Base-by-base conservation (phyloP, 179 eudicot species). In the Amaranthus tricolor region DNA sequence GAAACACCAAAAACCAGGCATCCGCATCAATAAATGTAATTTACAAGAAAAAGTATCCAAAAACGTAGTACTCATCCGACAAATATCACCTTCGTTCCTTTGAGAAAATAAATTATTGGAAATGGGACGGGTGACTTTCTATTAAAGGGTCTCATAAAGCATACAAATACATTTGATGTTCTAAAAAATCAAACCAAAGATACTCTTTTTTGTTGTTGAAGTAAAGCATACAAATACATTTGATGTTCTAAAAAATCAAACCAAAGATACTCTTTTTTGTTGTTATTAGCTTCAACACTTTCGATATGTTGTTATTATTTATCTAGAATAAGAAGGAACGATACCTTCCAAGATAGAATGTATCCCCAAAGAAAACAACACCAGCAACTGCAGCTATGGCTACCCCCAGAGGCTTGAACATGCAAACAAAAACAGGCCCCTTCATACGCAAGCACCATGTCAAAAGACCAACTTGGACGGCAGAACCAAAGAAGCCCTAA, bases 311-410 rank as follows among this genome's bases (percentile, higher is more conserved):
- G 40, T 31, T 31, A 31, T 31, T 31, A 1, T 2, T 31, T 31
- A 31, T 31, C 66, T 17, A 10, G 19, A 4, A 58, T 50, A 71
- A 6, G 57, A 67, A 51, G 45, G 53, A 74, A 68, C 12, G 68
- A 20, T 80, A 89, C 93, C 93, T 86, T 83, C 96, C 96, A 52
- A 88, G 88, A 82, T 78, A 68, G 52, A 92, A 68, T 24, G 81
- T 79, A 63, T 90, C 96, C 21, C 77, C 72, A 51, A 68, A 83
- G 72, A 80, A 80, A 16, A 80, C 45, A 69, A 82, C 84, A 61
- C 81, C 86, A 20, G 77, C 71, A 53, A 74, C 47, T 64, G 78
- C 82, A 61, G 88, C 84, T n/a, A 85, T 82, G 60, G 77, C 86
- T 55, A 85, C 73, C 47, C 88, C 88, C 51, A 85, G 50, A 44